Base-by-base conservation (phyloP, 192 early-diverging fungal genomes). In the Coemansia sp. region DNA sequence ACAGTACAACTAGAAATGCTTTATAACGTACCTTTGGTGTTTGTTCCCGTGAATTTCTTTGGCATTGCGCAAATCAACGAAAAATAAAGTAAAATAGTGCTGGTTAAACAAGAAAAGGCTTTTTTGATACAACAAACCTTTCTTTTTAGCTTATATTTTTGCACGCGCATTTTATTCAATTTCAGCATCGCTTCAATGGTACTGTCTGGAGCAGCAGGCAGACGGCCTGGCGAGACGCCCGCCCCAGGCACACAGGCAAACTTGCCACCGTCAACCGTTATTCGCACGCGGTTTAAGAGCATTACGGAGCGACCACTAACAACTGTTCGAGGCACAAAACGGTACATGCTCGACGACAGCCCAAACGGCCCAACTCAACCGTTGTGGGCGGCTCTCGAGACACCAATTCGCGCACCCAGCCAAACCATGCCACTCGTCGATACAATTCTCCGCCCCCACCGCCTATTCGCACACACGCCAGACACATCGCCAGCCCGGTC, bases 31-130 rank as follows among this genome's bases (percentile, higher is more conserved):
- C 84, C 84, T 83, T 66, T 86, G 39, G 66, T 68, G 66, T 85
- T 86, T 56, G 74, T 78, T 26, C 83, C 84, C 14, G 41, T 39
- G 71, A 84, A 85, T 78, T 84, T 86, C 64, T 86, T 86, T 23
- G 77, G 63, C 83, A 86, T 86, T 65, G 19, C 58, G 13, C 37
- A 2, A 45, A 45, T 16, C 41, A 45, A 45, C 41, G 39, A 41
- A 14, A 41, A 41, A 41, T 35, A 14, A 45, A 45, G 16, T n/a
- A n/a, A 45, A 35, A 32, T 9, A 35, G 32, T 27, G 26, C 32
- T 35, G 32, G 32, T 35, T 35, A 35, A 35, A 35, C 32, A 35
- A 35, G 26, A 35, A 35, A 35, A 35, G 8, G 32, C 7, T 1
- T 35, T 7, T 35, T 7, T 35, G 32, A 35, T 35, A 35, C 5